Evolutionary conservation across 1,139 yeast species (phyloP).

Genomic region (Blastobotrys illinoisensis): DNA sequence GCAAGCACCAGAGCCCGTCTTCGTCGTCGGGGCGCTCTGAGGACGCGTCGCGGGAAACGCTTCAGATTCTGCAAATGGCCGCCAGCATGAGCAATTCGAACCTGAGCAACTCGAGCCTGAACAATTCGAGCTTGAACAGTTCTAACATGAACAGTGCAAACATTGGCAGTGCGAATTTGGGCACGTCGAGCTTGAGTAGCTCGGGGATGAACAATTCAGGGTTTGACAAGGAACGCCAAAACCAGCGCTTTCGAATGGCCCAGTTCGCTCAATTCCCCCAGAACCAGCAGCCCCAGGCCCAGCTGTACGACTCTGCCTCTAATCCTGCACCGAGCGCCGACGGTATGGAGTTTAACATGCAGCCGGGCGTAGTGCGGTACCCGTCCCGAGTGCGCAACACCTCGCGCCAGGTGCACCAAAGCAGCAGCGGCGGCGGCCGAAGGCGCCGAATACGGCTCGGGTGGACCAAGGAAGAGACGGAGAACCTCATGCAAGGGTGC

Average conservation of each 20-base stretch:
- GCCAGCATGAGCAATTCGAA: neutral
- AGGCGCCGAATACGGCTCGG: constrained; percentile 30
- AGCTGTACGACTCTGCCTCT: neutral
- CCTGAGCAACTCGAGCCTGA: no score
- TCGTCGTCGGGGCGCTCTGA: neutral
- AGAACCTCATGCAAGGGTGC: constrained; percentile 40
- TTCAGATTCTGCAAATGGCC: neutral
- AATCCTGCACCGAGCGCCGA: neutral
- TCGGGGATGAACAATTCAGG: neutral
- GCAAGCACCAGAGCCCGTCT: neutral
- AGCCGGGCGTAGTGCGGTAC: neutral
- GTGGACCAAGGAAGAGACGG: constrained; percentile 41
- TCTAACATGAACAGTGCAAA: no score
- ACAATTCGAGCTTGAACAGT: no score
- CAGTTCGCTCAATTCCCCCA: neutral
- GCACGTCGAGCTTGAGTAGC: no score
- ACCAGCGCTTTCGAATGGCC: neutral
- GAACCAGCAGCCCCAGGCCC: neutral
- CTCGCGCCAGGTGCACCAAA: neutral
- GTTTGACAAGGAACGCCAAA: neutral
- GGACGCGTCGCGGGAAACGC: neutral
- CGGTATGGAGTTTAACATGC: neutral
- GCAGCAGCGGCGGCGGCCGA: neutral
- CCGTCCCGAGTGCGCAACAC: neutral
- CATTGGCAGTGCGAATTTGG: no score